phyloP scores from a whole-genome alignment of 23 red algal species.

The Gracilaria caudata region DNA sequence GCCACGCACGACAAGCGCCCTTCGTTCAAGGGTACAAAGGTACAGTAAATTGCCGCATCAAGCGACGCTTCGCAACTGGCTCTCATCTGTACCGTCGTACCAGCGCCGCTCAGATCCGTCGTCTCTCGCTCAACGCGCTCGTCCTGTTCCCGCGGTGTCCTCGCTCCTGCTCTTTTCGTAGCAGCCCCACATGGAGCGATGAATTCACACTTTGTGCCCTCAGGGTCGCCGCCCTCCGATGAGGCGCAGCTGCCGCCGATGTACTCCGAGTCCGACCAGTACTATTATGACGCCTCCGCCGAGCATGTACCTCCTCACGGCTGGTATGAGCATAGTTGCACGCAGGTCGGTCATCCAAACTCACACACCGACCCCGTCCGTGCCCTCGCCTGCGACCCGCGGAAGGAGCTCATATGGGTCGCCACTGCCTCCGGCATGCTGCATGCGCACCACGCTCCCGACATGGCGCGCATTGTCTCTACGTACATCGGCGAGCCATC shows the following conservation, averaged over 20 bases:
- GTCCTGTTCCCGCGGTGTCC: not conserved
- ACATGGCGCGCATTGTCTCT: conserved; percentile 64
- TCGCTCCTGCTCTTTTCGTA: not conserved
- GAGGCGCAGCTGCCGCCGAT: conserved; percentile 13
- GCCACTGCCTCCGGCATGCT: conserved; percentile 68
- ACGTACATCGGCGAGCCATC: conserved; percentile 57
- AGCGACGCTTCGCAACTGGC: too few relatives aligned
- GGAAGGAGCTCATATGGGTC: conserved; percentile 63
- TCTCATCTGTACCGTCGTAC: not conserved
- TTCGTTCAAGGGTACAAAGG: not conserved
- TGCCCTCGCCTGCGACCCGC: conserved; percentile 69
- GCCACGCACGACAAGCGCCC: not conserved
- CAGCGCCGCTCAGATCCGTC: not conserved
- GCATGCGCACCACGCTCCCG: conserved; percentile 56
- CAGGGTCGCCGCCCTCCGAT: not conserved
- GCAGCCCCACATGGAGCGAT: not conserved
- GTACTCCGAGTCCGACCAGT: not conserved
- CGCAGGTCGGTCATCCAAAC: conserved; percentile 27
- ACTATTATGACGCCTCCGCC: not conserved
- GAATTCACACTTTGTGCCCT: conserved; percentile 8
- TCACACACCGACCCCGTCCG: conserved; percentile 53
- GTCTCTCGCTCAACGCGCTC: not conserved
- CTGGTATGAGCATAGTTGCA: conserved; percentile 73
- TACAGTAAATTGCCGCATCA: too few relatives aligned
- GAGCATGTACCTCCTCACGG: conserved; percentile 12